Evolutionary conservation across 768 basidiomycete species (phyloP).

Genomic region (Agaricus subrufescens): DNA sequence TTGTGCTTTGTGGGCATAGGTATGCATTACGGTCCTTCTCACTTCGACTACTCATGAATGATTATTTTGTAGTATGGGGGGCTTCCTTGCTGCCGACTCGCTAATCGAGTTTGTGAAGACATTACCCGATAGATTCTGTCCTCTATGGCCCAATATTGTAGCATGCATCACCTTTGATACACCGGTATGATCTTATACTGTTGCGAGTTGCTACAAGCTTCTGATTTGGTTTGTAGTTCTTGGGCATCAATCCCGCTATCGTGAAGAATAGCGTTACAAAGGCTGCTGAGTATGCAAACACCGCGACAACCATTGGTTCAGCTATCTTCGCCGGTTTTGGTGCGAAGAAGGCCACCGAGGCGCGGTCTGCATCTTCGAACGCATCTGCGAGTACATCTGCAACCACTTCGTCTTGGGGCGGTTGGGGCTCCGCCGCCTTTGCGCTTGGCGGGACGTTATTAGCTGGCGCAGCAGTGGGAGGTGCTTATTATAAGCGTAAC

Average conservation of each 20-base stretch:
- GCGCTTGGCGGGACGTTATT: constrained; percentile 70
- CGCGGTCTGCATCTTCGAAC: constrained; percentile 19
- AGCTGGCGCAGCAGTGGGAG: constrained; percentile 80
- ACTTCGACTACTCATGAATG: not conserved
- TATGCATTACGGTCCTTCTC: constrained; percentile 20
- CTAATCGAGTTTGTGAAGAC: constrained; percentile 66
- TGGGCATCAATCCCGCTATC: constrained; percentile 80
- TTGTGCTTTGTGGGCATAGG: constrained; percentile 92
- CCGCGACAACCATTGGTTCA: constrained; percentile 60
- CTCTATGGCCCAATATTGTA: constrained; percentile 86
- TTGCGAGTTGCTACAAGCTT: not conserved
- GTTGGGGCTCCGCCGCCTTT: constrained; percentile 62
- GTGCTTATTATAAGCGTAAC: constrained; percentile 78
- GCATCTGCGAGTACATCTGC: constrained; percentile 16
- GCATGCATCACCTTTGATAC: constrained; percentile 88
- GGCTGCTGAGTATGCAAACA: constrained; percentile 62
- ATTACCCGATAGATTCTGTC: constrained; percentile 57
- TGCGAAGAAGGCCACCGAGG: constrained; percentile 34
- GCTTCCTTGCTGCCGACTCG: constrained; percentile 82
- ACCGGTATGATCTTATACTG: constrained; percentile 50
- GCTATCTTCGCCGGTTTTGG: constrained; percentile 50
- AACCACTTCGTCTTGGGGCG: constrained; percentile 36
- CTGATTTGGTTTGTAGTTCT: constrained; percentile 48
- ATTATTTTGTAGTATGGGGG: constrained; percentile 71
- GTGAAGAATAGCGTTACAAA: constrained; percentile 83